A percentile compares a stretch with the other conserved stretches of the same genome.
Evolutionary conservation across 352 stramenopile species (phyloP).

Genomic region (Achlya hypogyna): DNA sequence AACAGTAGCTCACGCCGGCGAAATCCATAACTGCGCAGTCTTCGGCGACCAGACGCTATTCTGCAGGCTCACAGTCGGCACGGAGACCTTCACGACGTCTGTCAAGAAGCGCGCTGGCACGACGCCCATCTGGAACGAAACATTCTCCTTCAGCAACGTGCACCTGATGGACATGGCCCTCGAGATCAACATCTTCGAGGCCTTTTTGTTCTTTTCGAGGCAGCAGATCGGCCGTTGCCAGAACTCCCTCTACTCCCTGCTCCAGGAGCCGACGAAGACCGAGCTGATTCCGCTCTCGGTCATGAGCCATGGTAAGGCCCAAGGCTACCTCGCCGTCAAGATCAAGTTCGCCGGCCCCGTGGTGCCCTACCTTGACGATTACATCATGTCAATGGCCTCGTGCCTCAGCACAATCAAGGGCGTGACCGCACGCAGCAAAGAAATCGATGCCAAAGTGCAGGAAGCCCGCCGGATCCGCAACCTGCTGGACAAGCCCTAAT

Average conservation of each 20-base stretch:
- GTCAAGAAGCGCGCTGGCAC: no score
- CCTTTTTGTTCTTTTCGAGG: neutral
- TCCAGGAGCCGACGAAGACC: neutral
- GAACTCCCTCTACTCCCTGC: neutral
- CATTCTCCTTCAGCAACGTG: neutral
- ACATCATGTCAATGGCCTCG: neutral
- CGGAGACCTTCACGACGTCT: neutral
- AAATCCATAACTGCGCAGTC: neutral
- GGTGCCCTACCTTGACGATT: neutral
- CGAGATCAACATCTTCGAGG: neutral
- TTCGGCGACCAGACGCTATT: neutral
- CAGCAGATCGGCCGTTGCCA: neutral
- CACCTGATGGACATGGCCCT: neutral
- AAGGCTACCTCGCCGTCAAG: neutral
- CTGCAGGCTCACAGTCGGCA: neutral
- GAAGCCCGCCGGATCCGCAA: neutral
- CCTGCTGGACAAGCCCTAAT: no score
- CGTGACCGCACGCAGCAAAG: neutral
- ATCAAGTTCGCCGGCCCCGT: neutral
- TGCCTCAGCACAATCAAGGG: neutral
- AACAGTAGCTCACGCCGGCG: neutral
- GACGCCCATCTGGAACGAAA: neutral
- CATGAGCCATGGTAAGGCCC: neutral
- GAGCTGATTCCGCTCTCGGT: no score
- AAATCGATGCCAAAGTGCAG: neutral